A percentile compares a stretch with the other conserved stretches of the same genome.
Conservation (phyloP, 2,329 filamentous ascomycete genomes). For the Xylariaceae sp. region DNA sequence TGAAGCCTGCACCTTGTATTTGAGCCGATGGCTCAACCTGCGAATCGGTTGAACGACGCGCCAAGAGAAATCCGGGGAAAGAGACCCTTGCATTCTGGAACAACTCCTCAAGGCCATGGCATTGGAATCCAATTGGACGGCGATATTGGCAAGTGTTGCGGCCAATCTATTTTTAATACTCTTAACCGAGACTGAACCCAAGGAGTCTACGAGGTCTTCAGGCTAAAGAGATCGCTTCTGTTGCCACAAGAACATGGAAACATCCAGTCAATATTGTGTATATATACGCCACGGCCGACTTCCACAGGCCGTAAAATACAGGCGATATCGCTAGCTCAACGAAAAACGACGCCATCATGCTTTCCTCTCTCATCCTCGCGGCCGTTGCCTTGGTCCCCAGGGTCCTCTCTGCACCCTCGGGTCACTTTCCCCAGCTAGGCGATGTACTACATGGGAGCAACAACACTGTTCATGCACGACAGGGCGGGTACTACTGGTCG, state of each 20-base stretch:
- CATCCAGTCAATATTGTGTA: constrained; percentile 3
- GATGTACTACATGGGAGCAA: constrained; percentile 12
- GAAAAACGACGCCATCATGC: constrained; percentile 12
- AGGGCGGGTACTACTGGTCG: constrained; percentile 24
- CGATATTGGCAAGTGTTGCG: constrained; percentile 12
- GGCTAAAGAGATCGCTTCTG: constrained; percentile 18
- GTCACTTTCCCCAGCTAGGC: constrained; percentile 12
- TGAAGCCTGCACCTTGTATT: not conserved
- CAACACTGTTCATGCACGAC: constrained; percentile 9
- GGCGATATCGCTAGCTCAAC: not conserved
- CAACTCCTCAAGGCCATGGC: too few relatives aligned
- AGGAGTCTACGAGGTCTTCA: constrained; percentile 20
- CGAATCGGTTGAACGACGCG: too few relatives aligned
- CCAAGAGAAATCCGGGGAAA: too few relatives aligned
- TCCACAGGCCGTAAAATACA: not conserved
- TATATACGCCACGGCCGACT: not conserved
- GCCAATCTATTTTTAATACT: constrained; percentile 14
- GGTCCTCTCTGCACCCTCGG: constrained; percentile 16
- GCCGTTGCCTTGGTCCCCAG: constrained; percentile 19
- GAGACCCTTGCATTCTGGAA: not conserved
- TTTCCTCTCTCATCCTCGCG: constrained; percentile 19
- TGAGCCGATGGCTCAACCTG: too few relatives aligned
- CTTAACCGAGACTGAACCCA: constrained; percentile 16
- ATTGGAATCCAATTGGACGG: too few relatives aligned
- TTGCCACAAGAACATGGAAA: constrained; percentile 2